Conservation (phyloP, 176 grass and related monocot species). For the Hordeum marinum region DNA sequence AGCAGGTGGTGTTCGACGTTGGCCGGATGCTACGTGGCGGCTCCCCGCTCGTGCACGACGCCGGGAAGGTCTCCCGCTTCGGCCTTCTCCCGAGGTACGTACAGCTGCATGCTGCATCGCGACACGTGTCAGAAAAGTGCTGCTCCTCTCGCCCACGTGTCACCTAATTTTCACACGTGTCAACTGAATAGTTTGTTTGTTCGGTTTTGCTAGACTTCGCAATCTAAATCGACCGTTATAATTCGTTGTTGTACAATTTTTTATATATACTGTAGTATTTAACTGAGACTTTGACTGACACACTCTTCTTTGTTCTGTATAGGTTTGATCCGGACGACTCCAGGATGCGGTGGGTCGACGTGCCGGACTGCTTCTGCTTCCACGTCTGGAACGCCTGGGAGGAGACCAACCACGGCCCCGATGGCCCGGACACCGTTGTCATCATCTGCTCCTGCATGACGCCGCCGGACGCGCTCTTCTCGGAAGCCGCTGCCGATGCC, state of each 20-base stretch:
- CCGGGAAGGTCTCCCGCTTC: slow-evolving; percentile 35
- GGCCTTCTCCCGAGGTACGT: slow-evolving; percentile 46
- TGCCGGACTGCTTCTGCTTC: slow-evolving; percentile 65
- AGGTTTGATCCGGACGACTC: slow-evolving; percentile 23
- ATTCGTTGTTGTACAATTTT: too few relatives aligned
- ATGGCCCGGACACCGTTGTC: neutral
- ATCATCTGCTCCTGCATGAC: slow-evolving; percentile 35
- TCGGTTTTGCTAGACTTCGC: too few relatives aligned
- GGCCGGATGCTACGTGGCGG: slow-evolving; percentile 39
- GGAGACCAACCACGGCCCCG: neutral
- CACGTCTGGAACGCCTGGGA: slow-evolving; percentile 46
- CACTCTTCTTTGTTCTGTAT: too few relatives aligned
- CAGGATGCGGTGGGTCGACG: slow-evolving; percentile 48
- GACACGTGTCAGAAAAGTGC: neutral
- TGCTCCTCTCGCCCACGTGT: too few relatives aligned
- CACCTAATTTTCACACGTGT: too few relatives aligned
- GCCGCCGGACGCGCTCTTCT: slow-evolving; percentile 42
- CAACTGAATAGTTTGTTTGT: neutral
- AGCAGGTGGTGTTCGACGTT: slow-evolving; percentile 51
- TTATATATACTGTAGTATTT: too few relatives aligned
- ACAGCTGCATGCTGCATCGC: neutral
- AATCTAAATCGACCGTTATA: too few relatives aligned
- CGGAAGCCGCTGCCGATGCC: neutral
- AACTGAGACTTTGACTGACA: too few relatives aligned
- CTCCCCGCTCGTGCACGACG: slow-evolving; percentile 42